These are phyloP conservation scores for Brettanomyces naardenensis DNA, from an alignment of 805 yeast genomes.

Conservation along the genomic window DNA sequence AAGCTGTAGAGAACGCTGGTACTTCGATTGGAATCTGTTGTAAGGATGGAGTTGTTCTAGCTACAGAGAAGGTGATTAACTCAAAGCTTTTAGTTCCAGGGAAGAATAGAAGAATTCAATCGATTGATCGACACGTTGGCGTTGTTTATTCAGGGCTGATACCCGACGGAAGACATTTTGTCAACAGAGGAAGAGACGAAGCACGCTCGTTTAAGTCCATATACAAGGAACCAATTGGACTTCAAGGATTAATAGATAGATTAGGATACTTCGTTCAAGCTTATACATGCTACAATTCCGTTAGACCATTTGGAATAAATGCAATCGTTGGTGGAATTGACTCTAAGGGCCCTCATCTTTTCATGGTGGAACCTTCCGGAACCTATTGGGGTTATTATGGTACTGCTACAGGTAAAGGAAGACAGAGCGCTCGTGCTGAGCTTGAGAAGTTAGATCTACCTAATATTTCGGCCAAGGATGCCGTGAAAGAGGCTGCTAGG, in stretches of 20 bases:
- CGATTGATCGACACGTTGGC: constrained; percentile 89
- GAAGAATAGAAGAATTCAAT: constrained; percentile 83
- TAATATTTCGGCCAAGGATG: constrained; percentile 65
- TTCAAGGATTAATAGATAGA: constrained; percentile 78
- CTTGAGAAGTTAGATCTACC: constrained; percentile 81
- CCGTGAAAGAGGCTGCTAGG: constrained; percentile 89
- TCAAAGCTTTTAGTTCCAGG: constrained; percentile 87
- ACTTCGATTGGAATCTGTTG: constrained; percentile 91
- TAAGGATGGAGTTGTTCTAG: constrained; percentile 91
- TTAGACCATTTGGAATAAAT: constrained; percentile 94
- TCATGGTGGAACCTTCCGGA: constrained; percentile 97
- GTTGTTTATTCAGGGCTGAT: constrained; percentile 90
- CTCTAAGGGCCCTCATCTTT: constrained; percentile 75
- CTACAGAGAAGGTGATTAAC: constrained; percentile 86
- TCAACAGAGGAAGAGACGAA: constrained; percentile 87
- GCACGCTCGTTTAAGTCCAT: constrained; percentile 68
- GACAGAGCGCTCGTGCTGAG: constrained; percentile 97
- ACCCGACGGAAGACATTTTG: constrained; percentile 96
- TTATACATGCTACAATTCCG: constrained; percentile 91
- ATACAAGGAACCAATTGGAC: constrained; percentile 69
- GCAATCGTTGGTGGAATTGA: constrained; percentile 93
- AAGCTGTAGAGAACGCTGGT: constrained; percentile 97
- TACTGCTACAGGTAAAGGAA: constrained; percentile 97
- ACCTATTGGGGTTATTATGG: constrained; percentile 96
- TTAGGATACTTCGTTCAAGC: constrained; percentile 91